These are phyloP conservation scores for Fusarium oxysporum DNA, from an alignment of 2,329 filamentous ascomycete genomes.

Conservation along the genomic window DNA sequence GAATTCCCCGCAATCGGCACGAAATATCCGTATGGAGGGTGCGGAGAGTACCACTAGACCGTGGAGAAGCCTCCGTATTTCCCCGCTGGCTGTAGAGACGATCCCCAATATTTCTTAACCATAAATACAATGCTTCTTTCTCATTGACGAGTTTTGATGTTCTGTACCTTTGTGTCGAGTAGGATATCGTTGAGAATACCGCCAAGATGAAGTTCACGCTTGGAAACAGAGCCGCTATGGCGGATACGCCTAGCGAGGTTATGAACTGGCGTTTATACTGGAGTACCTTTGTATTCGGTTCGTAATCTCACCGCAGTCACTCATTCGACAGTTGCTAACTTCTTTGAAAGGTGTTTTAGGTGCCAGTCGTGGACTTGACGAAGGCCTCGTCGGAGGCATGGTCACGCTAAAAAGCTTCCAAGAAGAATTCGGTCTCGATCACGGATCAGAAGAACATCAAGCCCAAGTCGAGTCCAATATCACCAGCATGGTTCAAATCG, in stretches of 20 bases:
- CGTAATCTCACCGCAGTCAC: rapidly evolving
- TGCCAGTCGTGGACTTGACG: slow-evolving; percentile 19
- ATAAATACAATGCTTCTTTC: neutral
- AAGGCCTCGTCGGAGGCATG: slow-evolving; percentile 75
- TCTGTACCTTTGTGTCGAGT: neutral
- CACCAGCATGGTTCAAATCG: slow-evolving; percentile 78
- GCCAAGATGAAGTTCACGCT: slow-evolving; percentile 24
- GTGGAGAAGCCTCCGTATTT: neutral
- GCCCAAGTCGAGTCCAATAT: slow-evolving; percentile 75
- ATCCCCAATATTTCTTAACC: neutral
- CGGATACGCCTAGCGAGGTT: slow-evolving; percentile 20
- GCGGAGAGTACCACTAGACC: neutral
- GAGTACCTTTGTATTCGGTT: slow-evolving; percentile 27
- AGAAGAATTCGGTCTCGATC: slow-evolving; percentile 61
- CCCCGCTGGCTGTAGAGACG: neutral
- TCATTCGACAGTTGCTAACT: neutral
- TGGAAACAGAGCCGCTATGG: slow-evolving; percentile 25
- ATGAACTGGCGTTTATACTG: slow-evolving; percentile 26
- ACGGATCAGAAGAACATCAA: slow-evolving; percentile 59
- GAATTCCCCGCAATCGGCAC: slow-evolving; percentile 19
- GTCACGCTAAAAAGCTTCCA: slow-evolving; percentile 70
- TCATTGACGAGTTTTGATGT: too few relatives aligned
- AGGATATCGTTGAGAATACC: neutral
- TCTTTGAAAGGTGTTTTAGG: slow-evolving; percentile 1
- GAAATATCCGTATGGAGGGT: neutral